A percentile compares a stretch with the other conserved stretches of the same genome.
These are phyloP conservation scores for Trichomonascus vanleenenianus DNA, from an alignment of 805 yeast species.

Conservation along the genomic window DNA sequence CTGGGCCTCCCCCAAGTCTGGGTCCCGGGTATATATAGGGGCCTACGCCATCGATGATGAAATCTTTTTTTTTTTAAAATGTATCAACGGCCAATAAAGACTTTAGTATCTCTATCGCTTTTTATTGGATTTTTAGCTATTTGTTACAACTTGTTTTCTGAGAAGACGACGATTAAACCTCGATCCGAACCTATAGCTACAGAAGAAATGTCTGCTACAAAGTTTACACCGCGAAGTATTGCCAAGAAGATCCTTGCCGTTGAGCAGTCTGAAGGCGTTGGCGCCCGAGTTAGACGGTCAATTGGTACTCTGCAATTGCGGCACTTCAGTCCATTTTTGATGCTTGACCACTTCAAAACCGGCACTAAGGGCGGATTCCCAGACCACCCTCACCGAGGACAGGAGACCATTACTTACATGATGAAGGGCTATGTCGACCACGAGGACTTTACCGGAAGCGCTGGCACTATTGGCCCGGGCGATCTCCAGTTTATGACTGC, in stretches of 20 bases:
- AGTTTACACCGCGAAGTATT: constrained; percentile 35
- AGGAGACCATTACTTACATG: constrained; percentile 64
- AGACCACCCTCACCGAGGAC: constrained; percentile 80
- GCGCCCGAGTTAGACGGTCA: constrained; percentile 74
- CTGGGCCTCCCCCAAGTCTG: too few relatives aligned
- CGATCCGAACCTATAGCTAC: too few relatives aligned
- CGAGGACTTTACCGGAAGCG: constrained; percentile 77
- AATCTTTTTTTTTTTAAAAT: too few relatives aligned
- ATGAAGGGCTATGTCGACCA: constrained; percentile 62
- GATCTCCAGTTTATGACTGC: constrained; percentile 92
- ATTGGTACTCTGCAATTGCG: constrained; percentile 61
- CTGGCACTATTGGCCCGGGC: constrained; percentile 67
- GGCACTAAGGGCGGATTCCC: constrained; percentile 66
- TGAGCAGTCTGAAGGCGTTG: constrained; percentile 78
- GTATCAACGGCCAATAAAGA: too few relatives aligned
- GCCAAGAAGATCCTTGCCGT: constrained; percentile 46
- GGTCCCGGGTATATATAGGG: too few relatives aligned
- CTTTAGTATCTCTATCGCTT: too few relatives aligned
- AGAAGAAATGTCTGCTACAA: not conserved
- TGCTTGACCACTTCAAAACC: constrained; percentile 64
- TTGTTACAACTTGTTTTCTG: too few relatives aligned
- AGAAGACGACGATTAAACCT: too few relatives aligned
- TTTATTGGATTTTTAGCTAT: too few relatives aligned
- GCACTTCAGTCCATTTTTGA: constrained; percentile 70
- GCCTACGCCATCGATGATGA: too few relatives aligned